Evolutionary conservation across 495 filamentous ascomycete species (phyloP), one percentile per base, ranked within the genome.

Genomic region (Hypoxylon subgilvum): DNA sequence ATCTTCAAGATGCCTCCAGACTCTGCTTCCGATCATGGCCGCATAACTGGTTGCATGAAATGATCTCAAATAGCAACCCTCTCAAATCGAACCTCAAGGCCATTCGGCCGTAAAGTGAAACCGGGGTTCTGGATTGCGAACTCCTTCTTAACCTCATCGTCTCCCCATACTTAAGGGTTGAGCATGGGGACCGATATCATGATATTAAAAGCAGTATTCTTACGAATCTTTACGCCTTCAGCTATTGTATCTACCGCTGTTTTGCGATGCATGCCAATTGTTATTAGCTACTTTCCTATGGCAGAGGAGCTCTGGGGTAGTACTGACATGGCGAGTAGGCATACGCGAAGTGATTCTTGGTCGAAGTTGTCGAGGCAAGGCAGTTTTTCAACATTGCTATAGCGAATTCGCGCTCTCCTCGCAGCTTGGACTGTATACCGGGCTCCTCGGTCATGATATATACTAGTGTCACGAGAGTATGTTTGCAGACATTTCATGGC

Each of bases 281-380:
- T 6, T 18, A 14, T 27, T 6, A 39, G 8, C 7, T 14, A 27
- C 17, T 30, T 8, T 12, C 1, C 2, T 6, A 6, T 17, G 16
- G 0, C n/a, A 21, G 8, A 12, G 30, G 16, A 9, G 7, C 18
- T 9, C 2, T 6, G 10, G 13, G 32, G 16, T 9, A n/a, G 12
- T n/a, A 31, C 47, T 19, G 1, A 51, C 47, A 34, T 25, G 70
- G 62, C 2, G 65, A 51, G 23, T 51, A 65, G 6, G 60, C 25
- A n/a, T n/a, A n/a, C n/a, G 1, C 70, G 57, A 6, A 70, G 43
- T n/a, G 58, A 48, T 32, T 73, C 70, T 4, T 35, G 44, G 1
- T 54, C 49, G 32, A 72, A 58, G 5, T 62, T 54, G 25, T 58
- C 49, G 6, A 72, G 68, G 28, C 65, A 66, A 22, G 43, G 49